phyloP scores from a whole-genome alignment of 2,329 filamentous ascomycete genomes.

The Pseudogymnoascus sp. region DNA sequence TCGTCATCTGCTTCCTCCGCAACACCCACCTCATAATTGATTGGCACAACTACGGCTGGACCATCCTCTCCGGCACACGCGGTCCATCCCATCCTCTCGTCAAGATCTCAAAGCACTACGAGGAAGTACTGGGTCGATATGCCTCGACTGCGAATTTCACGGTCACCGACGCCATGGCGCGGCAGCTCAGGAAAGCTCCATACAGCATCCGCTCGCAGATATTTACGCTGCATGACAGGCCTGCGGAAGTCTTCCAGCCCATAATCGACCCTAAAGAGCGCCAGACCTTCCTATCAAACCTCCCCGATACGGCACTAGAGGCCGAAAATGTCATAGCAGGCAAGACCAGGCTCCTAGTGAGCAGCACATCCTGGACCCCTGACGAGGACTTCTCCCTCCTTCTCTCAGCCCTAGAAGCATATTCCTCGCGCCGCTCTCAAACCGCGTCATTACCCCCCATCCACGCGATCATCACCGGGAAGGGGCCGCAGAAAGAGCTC shows the following conservation, averaged over 20 bases:
- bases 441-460: constrained; percentile 45
- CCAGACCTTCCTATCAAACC: constrained; percentile 49
- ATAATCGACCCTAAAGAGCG: constrained; percentile 41
- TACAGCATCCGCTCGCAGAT: constrained; percentile 59
- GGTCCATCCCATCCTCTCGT: constrained; percentile 64
- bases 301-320: constrained; percentile 55
- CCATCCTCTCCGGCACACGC: constrained; percentile 63
- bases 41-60: constrained; percentile 99
- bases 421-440: constrained; percentile 46
- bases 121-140: constrained; percentile 58
- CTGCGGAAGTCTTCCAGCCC: constrained; percentile 73
- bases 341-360: constrained; percentile 64
- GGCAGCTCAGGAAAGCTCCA: constrained; percentile 53
- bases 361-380: constrained; percentile 92
- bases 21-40: constrained; percentile 81
- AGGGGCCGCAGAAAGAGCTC: constrained; percentile 71
- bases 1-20: constrained; percentile 63
- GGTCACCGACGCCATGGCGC: constrained; percentile 82
- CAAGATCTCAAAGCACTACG: constrained; percentile 65
- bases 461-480: constrained; percentile 89
- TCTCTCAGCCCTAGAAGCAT: constrained; percentile 69
- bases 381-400: constrained; percentile 92
- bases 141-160: constrained; percentile 69
- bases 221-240: constrained; percentile 75
- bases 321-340: constrained; percentile 50